Base-by-base conservation (phyloP, 805 yeast genomes). In the Ogataea pini region DNA sequence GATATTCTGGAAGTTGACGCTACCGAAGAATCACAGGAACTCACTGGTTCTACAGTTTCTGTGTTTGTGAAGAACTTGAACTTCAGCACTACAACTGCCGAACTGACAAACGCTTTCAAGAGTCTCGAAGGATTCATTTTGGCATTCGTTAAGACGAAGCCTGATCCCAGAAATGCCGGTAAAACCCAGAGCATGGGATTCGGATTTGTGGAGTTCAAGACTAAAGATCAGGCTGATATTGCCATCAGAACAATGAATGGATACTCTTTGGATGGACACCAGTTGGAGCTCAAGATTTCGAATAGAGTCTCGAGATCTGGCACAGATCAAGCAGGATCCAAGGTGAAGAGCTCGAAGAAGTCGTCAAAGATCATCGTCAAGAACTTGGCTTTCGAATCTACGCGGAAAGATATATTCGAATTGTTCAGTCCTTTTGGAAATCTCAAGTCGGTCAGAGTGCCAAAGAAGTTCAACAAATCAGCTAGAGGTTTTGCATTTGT, bases 401-500 rank as follows among this genome's bases (percentile, higher is more conserved):
- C 94, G 2, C 83, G 96, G 70, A 86, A 88, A 61, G 98, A 94
- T 63, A 82, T 94, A n/a, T 83, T 88, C 61, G 95, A 90, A 65
- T 74, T 94, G 55, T 91, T 94, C 70, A 90, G 94, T 49, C 85
- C 98, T 1, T 94, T 92, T 71, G 99, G 99, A 49, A 91, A 88
- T 69, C 75, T 94, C 62, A 89, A 91, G 61, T 87, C 97, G 2
- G 97, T 91, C 36, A 83, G 99, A 63, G 92, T 94, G 42, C 99
- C 99, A 27, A 86, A 87, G 80, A 94, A 94, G 67, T 91, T 92
- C 72, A 96, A 94, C 76, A 87, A 86, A 64, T 79, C 89, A 31
- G 96, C 97, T 10, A 83, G 99, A 65, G 99, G 99, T 65, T 94
- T 94, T 74, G 99, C 98, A 0, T 94, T 94, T 67, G 96, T 95